phyloP scores from a whole-genome alignment of 306 rosid species.

The Glycine tomentella region DNA sequence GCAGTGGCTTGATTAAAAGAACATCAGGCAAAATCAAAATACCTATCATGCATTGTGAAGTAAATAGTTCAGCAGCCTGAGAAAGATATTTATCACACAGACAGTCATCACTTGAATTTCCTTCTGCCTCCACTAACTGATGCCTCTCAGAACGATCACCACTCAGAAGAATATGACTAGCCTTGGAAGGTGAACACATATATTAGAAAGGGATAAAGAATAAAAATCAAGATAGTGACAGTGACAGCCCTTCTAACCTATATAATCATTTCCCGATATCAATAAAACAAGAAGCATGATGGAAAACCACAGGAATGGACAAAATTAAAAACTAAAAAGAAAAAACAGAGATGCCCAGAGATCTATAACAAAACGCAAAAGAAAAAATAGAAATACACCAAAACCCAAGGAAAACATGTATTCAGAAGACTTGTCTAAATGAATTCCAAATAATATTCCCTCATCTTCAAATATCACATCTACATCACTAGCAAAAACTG shows the following conservation, averaged over 20 bases:
- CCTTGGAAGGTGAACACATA: conserved; percentile 58
- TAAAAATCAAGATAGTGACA: no score
- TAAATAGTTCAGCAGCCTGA: conserved; percentile 64
- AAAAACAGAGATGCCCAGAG: background rate
- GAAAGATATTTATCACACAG: conserved; percentile 69
- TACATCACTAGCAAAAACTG: background rate
- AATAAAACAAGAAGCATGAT: background rate
- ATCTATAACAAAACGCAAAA: conserved; percentile 3
- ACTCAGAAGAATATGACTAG: conserved; percentile 66
- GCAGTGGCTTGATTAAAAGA: conserved; percentile 29
- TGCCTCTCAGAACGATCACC: conserved; percentile 76
- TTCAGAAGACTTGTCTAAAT: background rate
- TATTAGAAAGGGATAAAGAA: conserved; percentile 41
- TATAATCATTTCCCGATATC: background rate
- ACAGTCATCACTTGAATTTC: conserved; percentile 61
- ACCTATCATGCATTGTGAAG: conserved; percentile 65
- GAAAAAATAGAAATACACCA: background rate
- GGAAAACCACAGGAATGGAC: conserved; percentile 1
- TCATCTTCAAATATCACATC: conserved; percentile 3
- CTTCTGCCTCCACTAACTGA: conserved; percentile 77
- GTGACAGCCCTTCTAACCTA: no score
- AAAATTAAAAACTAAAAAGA: background rate
- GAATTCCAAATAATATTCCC: background rate
- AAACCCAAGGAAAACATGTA: conserved; percentile 6
- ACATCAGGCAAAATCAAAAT: conserved; percentile 40